These are phyloP conservation scores for Myochromella boudieri DNA, from an alignment of 768 basidiomycete species.

Conservation along the genomic window DNA sequence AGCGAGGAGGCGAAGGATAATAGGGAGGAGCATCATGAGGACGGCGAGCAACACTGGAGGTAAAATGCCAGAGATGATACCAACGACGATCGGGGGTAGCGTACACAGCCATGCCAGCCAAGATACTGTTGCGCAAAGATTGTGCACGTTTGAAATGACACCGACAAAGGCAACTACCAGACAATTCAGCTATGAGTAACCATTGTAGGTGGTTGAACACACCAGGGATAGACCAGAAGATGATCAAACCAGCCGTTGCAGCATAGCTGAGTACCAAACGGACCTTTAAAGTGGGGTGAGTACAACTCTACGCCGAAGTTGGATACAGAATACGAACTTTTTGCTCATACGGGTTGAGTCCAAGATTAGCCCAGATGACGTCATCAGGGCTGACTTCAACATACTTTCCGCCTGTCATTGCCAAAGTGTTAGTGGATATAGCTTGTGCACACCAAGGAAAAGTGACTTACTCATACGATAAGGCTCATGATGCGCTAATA, in stretches of 20 bases:
- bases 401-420: slow-evolving; percentile 48
- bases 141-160: slow-evolving; percentile 75
- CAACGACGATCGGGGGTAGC: slow-evolving; percentile 63
- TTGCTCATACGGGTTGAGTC: slow-evolving; percentile 86
- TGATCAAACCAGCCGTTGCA: slow-evolving; percentile 74
- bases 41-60: slow-evolving; percentile 87
- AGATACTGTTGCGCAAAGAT: slow-evolving; percentile 56
- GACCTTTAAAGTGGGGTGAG: slow-evolving; percentile 23
- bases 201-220: slow-evolving; percentile 15
- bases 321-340: slow-evolving; percentile 35
- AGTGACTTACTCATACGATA: slow-evolving; percentile 63
- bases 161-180: slow-evolving; percentile 76
- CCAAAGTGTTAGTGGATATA: no score
- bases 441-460: neutral
- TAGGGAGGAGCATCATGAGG: slow-evolving; percentile 85
- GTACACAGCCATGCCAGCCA: slow-evolving; percentile 88
- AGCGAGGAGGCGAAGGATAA: slow-evolving; percentile 77
- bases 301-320: neutral
- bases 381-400: slow-evolving; percentile 85
- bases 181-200: neutral
- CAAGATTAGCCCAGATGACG: slow-evolving; percentile 90
- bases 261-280: slow-evolving; percentile 70
- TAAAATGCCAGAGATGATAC: slow-evolving; percentile 84
- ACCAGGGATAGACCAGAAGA: slow-evolving; percentile 89
- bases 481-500: slow-evolving; percentile 76